Evolutionary conservation across 2,329 filamentous ascomycete genomes (phyloP), one percentile per base, ranked within the genome.

Genomic region (Pyrenochaeta sp.): DNA sequence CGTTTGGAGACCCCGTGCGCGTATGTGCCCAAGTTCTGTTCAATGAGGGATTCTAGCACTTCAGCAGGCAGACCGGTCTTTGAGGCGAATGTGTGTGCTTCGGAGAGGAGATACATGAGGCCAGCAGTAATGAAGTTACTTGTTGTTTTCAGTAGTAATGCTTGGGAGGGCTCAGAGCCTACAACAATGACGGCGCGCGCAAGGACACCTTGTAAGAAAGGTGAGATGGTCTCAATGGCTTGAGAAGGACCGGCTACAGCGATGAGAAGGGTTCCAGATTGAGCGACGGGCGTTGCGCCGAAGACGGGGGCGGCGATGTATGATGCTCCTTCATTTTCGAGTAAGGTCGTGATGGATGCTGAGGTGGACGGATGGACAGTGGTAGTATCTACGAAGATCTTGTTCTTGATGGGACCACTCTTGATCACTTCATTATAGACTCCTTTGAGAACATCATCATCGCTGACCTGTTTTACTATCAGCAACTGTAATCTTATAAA

Each of bases 301-400:
- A 85, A 85, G 0, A 85, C 83, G 0, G 83, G 83, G 0, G 69
- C 68, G 0, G 82, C 77, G 28, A 84, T 67, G 47, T 83, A 83
- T 2, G 57, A 52, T 2, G 74, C 79, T 0, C 72, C 10, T 56
- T 62, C 4, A 57, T 63, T 2, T 0, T 54, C 48, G 0, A 85
- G 62, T 0, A 66, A 68, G 0, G 54, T 47, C 0, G 76, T 57
- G 0, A 75, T 69, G 5, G 60, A 57, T 1, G 67, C 60, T 0
- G 81, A 79, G 0, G 81, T 81, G 6, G 77, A 68, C 0, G 83
- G 82, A 52, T 84, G 81, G 1, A 85, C 78, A 0, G 83, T 85
- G 0, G 83, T 84, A 0, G 82, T 83, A 56, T 85, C 83, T 19
- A 82, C 73, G 8, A 84, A 61, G 12, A 80, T 73, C 61, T 84